Conservation (phyloP, 2,329 filamentous ascomycete species). For the Ilyonectria robusta region DNA sequence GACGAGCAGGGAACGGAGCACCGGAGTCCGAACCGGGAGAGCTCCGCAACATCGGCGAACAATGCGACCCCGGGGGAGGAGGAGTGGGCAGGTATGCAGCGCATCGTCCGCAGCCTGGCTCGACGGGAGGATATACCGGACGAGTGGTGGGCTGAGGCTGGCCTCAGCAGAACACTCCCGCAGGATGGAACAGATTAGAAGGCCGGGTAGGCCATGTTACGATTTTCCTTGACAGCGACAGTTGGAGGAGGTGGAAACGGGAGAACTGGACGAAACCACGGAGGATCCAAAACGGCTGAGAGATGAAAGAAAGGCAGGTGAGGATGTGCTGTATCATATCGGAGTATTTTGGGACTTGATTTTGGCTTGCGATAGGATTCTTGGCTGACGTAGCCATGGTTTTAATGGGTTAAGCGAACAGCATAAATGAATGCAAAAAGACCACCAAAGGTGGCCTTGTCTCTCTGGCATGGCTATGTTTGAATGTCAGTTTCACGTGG, state of each 20-base stretch:
- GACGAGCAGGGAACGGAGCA: slow-evolving; percentile 43
- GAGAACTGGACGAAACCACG: not conserved
- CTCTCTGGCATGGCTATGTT: slow-evolving; percentile 1
- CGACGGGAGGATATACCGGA: slow-evolving; percentile 83
- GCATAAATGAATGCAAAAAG: slow-evolving; percentile 18
- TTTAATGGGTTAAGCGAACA: slow-evolving; percentile 24
- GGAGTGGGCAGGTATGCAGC: slow-evolving; percentile 74
- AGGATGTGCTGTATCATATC: slow-evolving; percentile 19
- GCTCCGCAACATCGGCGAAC: slow-evolving; percentile 36
- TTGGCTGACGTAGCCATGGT: slow-evolving; percentile 5
- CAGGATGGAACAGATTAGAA: slow-evolving; percentile 47
- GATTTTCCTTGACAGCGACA: slow-evolving; percentile 10
- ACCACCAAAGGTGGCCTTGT: slow-evolving; percentile 9
- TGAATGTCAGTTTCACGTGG: not conserved
- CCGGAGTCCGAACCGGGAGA: slow-evolving; percentile 38
- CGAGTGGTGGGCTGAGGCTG: slow-evolving; percentile 83
- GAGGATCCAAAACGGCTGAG: slow-evolving; percentile 12
- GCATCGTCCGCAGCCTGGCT: slow-evolving; percentile 79
- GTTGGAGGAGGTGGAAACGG: not conserved
- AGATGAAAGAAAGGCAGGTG: not conserved
- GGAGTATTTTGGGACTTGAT: slow-evolving; percentile 11
- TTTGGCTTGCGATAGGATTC: slow-evolving; percentile 9
- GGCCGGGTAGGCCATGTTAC: slow-evolving; percentile 9
- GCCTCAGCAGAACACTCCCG: slow-evolving; percentile 72
- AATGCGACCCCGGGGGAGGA: slow-evolving; percentile 52